phyloP scores from a whole-genome alignment of 1,284 basidiomycete genomes.

The Ganoderma multipileum region DNA sequence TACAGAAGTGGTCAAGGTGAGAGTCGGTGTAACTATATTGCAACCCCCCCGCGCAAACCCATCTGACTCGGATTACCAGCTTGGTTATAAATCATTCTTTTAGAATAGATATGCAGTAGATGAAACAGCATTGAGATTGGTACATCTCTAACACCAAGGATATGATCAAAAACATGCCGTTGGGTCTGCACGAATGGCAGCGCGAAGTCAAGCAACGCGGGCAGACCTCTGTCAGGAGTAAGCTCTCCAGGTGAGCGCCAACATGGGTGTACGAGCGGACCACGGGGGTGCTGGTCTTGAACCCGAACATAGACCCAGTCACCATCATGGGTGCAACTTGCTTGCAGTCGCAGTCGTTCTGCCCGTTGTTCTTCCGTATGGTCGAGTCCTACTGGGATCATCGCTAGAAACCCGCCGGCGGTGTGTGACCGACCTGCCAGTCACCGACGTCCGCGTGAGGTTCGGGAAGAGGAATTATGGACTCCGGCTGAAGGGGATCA shows the following conservation, averaged over 20 bases:
- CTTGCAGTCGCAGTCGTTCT: background rate
- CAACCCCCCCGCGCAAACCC: background rate
- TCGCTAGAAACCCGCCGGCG: background rate
- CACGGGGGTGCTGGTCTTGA: background rate
- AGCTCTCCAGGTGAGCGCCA: background rate
- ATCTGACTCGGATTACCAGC: background rate
- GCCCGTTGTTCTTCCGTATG: background rate
- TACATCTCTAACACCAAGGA: too few species aligned
- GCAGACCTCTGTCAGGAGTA: background rate
- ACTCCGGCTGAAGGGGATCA: background rate
- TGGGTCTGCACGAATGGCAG: background rate
- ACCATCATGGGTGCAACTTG: background rate
- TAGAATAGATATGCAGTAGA: background rate
- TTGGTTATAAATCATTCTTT: background rate
- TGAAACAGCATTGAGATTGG: background rate
- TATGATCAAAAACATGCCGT: background rate
- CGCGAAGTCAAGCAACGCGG: background rate
- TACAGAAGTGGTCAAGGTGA: background rate
- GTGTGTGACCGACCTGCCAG: slow-evolving; percentile 1
- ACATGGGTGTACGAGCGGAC: background rate
- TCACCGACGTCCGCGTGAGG: background rate
- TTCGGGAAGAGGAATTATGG: background rate
- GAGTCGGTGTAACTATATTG: background rate
- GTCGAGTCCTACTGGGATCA: background rate
- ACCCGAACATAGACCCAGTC: background rate